Base-by-base conservation (phyloP, 192 early-diverging fungal genomes). In the Coemansia sp. region DNA sequence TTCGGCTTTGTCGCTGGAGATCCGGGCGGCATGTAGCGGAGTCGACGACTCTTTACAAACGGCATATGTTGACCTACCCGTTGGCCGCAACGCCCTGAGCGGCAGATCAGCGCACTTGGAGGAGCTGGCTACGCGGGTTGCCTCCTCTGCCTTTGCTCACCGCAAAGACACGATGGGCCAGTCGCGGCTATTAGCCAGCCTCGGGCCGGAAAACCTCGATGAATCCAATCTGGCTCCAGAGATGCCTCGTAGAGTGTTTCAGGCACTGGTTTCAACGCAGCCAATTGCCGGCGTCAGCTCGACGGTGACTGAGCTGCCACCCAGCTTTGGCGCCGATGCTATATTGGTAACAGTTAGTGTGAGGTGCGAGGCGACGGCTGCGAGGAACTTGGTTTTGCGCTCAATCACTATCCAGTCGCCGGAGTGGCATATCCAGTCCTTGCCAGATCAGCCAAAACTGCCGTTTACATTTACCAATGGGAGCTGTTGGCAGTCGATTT, bases 1-100 rank as follows among this genome's bases (percentile, higher is more conserved):
- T 31, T 56, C 53, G 28, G 69, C 73, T 7, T 31, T 80, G 51
- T 50, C 70, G 63, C 58, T 80, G 48, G 78, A 80, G 56, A 61
- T 80, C 11, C 73, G 66, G 2, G 65, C 73, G 2, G 58, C 66
- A 50, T 72, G 73, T 40, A 33, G 31, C 24, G 59, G 35, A 3
- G 28, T 34, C 5, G 62, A 59, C 18, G 59, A 60, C 13, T 62
- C 42, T 10, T 61, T 61, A 24, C 20, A 46, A 16, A 16, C 33
- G 28, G 33, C 53, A 11, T 56, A 56, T 56, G 34, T 23, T 33
- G 40, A 69, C 11, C 51, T 60, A 21, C 59, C 58, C 16, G 50
- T 61, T 8, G 65, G 28, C 36, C 50, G 56, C 38, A 37, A 38
- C 11, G 38, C 31, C 21, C 8, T 59, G 34, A 67, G 53, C n/a